A percentile compares a stretch with the other conserved stretches of the same genome.
phyloP scores from a whole-genome alignment of 1,139 yeast genomes.

The Yamadazyma atlantica region DNA sequence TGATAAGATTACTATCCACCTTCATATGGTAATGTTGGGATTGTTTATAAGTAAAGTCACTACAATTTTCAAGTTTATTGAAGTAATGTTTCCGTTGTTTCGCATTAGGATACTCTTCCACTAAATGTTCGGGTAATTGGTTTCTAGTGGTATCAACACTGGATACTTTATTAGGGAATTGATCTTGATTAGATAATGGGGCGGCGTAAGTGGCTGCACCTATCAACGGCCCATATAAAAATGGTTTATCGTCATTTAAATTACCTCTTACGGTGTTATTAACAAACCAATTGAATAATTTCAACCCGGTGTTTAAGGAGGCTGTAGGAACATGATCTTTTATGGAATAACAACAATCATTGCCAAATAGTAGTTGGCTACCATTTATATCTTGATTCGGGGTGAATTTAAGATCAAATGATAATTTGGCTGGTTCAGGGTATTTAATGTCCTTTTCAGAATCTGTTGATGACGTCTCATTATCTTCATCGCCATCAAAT shows the following conservation, averaged over 20 bases:
- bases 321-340: conserved; percentile 51
- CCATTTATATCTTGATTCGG: conserved; percentile 46
- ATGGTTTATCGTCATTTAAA: conserved; percentile 56
- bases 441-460: too few relatives aligned
- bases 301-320: conserved; percentile 40
- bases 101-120: conserved; percentile 24
- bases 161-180: conserved; percentile 2
- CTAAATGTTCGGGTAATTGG: conserved; percentile 19
- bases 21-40: conserved; percentile 24
- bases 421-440: conserved; percentile 25
- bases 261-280: conserved; percentile 68
- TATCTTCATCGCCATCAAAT: conserved; percentile 23
- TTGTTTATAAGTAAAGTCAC: conserved; percentile 25
- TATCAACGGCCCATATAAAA: conserved; percentile 57
- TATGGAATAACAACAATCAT: conserved; percentile 61
- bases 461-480: too few relatives aligned
- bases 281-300: conserved; percentile 54
- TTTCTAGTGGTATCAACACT: background rate
- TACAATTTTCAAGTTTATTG: conserved; percentile 22
- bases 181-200: conserved; percentile 9
- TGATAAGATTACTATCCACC: conserved; percentile 37
- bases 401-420: conserved; percentile 30
- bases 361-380: conserved; percentile 56
- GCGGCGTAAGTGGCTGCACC: conserved; percentile 46
- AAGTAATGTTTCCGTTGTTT: conserved; percentile 30